These are phyloP conservation scores for Mycena vulgaris DNA, from an alignment of 768 basidiomycete species.

Conservation along the genomic window DNA sequence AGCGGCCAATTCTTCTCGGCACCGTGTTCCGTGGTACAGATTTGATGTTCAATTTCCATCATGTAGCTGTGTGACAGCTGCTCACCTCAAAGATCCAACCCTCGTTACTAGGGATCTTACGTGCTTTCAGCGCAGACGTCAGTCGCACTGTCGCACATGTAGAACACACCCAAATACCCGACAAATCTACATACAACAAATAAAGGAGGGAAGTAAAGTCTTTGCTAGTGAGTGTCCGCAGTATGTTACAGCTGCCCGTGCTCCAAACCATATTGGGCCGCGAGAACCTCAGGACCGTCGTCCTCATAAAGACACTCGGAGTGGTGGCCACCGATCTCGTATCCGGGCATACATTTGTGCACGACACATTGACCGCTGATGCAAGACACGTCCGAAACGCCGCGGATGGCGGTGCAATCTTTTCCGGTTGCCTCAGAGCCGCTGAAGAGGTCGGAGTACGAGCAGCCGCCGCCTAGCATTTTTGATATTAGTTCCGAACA, in stretches of 20 bases:
- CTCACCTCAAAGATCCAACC: too few species aligned
- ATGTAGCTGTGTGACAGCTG: too few species aligned
- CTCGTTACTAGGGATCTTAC: too few species aligned
- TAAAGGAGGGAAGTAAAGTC: too few species aligned
- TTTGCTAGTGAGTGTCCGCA: too few species aligned
- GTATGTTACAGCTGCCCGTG: conserved; percentile 14
- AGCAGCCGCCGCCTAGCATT: background rate
- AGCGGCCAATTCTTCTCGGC: too few species aligned
- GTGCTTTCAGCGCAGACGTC: too few species aligned
- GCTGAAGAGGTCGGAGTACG: background rate
- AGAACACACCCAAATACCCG: too few species aligned
- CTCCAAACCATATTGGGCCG: conserved; percentile 49
- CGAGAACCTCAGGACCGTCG: conserved; percentile 24
- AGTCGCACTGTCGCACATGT: too few species aligned
- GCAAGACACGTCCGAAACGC: conserved; percentile 67
- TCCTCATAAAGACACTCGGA: conserved; percentile 49
- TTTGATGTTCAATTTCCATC: too few species aligned
- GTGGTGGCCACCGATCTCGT: conserved; percentile 41
- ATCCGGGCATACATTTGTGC: conserved; percentile 62
- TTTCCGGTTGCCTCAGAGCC: conserved; percentile 43
- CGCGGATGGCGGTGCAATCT: conserved; percentile 66
- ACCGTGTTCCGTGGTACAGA: too few species aligned
- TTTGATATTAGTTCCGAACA: background rate
- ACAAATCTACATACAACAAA: too few species aligned
- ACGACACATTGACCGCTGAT: conserved; percentile 59